phyloP scores from a whole-genome alignment of 2,329 filamentous ascomycete genomes.

The Ceratocystiopsis brevicomis region DNA sequence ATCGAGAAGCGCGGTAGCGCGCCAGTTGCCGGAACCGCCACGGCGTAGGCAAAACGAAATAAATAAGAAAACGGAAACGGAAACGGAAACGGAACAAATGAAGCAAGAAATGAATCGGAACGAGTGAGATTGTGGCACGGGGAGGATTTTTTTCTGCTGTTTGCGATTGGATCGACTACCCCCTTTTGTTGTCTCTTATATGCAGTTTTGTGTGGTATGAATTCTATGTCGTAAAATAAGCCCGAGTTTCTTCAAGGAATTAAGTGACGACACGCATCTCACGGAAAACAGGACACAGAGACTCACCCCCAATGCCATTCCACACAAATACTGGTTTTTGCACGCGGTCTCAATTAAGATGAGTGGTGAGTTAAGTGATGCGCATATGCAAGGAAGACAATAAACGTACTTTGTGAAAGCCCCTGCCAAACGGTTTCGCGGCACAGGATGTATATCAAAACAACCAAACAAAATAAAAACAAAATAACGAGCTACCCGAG shows the following conservation, averaged over 20 bases:
- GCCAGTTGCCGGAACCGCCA: neutral
- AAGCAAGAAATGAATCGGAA: neutral
- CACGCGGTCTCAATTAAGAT: too few relatives aligned
- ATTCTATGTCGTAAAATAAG: too few relatives aligned
- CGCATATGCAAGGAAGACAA: too few relatives aligned
- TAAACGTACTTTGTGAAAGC: too few relatives aligned
- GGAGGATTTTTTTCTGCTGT: neutral
- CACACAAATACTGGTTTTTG: too few relatives aligned
- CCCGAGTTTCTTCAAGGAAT: too few relatives aligned
- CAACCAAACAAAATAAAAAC: neutral
- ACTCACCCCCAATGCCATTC: too few relatives aligned
- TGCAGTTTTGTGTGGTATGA: too few relatives aligned
- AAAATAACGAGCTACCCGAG: neutral
- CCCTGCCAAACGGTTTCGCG: neutral
- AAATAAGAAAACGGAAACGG: neutral
- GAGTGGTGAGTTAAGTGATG: too few relatives aligned
- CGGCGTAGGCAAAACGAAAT: neutral
- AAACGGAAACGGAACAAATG: neutral
- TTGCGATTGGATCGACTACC: neutral
- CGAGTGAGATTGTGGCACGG: neutral
- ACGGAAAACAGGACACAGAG: too few relatives aligned
- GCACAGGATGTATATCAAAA: neutral
- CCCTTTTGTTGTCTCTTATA: neutral
- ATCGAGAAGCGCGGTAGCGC: constrained; percentile 6
- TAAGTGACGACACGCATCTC: too few relatives aligned